A percentile compares a stretch with the other conserved stretches of the same genome.
Conservation (phyloP, 148 eudicot genomes). For the Euryodendron excelsum region DNA sequence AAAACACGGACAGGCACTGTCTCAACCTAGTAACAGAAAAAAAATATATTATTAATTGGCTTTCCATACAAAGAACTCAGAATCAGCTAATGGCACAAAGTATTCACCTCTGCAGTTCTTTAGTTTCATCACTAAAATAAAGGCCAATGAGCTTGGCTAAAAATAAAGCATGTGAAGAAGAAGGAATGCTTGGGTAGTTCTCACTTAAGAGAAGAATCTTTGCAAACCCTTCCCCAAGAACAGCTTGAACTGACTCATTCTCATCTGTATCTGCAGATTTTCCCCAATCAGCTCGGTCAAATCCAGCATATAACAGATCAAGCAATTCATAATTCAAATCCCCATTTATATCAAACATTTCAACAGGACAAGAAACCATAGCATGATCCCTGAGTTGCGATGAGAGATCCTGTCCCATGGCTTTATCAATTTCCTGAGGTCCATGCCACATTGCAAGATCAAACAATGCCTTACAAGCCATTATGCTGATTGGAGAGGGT, state of each 20-base stretch:
- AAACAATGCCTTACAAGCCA: slow-evolving; percentile 80
- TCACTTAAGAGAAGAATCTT: slow-evolving; percentile 90
- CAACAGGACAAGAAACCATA: slow-evolving; percentile 18
- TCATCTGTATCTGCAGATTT: slow-evolving; percentile 42
- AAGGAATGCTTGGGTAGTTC: slow-evolving; percentile 59
- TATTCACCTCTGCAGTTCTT: slow-evolving; percentile 58
- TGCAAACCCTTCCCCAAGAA: slow-evolving; percentile 92
- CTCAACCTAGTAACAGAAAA: slow-evolving; percentile 51
- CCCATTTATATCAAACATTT: slow-evolving; percentile 33
- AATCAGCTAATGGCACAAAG: slow-evolving; percentile 19
- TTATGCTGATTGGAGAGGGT: slow-evolving; percentile 48
- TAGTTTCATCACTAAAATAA: slow-evolving; percentile 59
- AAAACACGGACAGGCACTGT: slow-evolving; percentile 91
- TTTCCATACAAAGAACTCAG: not conserved
- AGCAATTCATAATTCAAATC: slow-evolving; percentile 52
- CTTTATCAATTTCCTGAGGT: slow-evolving; percentile 73
- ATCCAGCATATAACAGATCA: slow-evolving; percentile 56
- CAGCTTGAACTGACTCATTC: slow-evolving; percentile 64
- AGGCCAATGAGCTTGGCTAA: slow-evolving; percentile 65
- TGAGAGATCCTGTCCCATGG: slow-evolving; percentile 48
- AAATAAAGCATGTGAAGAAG: slow-evolving; percentile 48
- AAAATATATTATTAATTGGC: not conserved
- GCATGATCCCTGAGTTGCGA: slow-evolving; percentile 36
- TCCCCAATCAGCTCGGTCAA: slow-evolving; percentile 43
- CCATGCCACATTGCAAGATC: slow-evolving; percentile 97